A percentile compares a stretch with the other conserved stretches of the same genome.
These are phyloP conservation scores for Chaetomium olivaceum DNA, from an alignment of 2,329 filamentous ascomycete species.

Conservation along the genomic window DNA sequence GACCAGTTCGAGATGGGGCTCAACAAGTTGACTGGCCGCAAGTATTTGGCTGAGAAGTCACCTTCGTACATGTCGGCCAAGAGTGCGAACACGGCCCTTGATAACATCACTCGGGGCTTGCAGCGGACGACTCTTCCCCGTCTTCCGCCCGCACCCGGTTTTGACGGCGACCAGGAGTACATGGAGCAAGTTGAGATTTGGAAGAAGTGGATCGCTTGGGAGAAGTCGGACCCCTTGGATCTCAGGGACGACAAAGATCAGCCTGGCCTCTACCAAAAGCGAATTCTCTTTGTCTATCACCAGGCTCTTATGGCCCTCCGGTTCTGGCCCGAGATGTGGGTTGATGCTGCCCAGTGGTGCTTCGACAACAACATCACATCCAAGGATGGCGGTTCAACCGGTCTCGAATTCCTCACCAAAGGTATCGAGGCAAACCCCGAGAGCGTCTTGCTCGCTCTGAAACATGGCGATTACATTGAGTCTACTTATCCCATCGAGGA, in stretches of 20 bases:
- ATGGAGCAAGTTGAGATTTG: constrained; percentile 81
- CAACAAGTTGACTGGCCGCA: constrained; percentile 91
- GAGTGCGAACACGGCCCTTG: constrained; percentile 84
- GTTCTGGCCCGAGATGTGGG: constrained; percentile 96
- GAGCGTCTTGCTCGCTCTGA: constrained; percentile 85
- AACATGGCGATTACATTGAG: constrained; percentile 85
- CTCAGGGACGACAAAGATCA: constrained; percentile 84
- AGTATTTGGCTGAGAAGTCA: constrained; percentile 90
- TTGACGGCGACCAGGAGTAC: constrained; percentile 84
- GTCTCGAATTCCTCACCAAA: constrained; percentile 75
- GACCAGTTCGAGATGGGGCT: constrained; percentile 92
- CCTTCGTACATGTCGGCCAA: constrained; percentile 95
- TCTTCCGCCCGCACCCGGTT: constrained; percentile 80
- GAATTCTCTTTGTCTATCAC: constrained; percentile 87
- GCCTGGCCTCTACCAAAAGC: constrained; percentile 68
- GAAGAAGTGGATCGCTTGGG: constrained; percentile 94
- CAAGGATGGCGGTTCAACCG: constrained; percentile 61
- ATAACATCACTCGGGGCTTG: constrained; percentile 79
- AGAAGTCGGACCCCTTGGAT: constrained; percentile 88
- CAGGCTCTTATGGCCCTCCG: constrained; percentile 90
- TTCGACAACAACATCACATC: constrained; percentile 69
- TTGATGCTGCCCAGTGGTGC: constrained; percentile 90
- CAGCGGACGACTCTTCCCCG: constrained; percentile 75
- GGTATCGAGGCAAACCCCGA: constrained; percentile 91
- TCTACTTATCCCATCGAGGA: constrained; percentile 75